Evolutionary conservation across 768 basidiomycete genomes (phyloP).

Genomic region (Stropharia rugosoannulata): DNA sequence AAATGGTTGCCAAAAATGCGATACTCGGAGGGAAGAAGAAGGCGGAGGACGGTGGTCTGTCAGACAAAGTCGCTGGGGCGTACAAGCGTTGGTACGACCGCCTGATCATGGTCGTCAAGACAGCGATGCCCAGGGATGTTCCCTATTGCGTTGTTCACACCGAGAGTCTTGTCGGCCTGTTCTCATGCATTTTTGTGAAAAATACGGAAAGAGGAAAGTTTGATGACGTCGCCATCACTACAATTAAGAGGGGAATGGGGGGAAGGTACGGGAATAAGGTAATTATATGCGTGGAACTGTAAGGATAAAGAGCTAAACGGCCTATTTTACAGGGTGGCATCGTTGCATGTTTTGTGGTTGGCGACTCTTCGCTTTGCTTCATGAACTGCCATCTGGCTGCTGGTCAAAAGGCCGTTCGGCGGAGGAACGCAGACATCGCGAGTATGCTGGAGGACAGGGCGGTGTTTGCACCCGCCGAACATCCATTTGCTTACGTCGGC

Average conservation of each 20-base stretch:
- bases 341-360: slow-evolving; percentile 84
- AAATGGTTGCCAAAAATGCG: slow-evolving; percentile 90
- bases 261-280: slow-evolving; percentile 97
- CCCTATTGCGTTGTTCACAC: slow-evolving; percentile 80
- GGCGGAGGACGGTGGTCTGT: slow-evolving; percentile 50
- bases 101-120: slow-evolving; percentile 67
- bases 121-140: slow-evolving; percentile 69
- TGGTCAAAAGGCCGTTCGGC: slow-evolving; percentile 79
- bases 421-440: slow-evolving; percentile 85
- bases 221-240: slow-evolving; percentile 71
- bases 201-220: slow-evolving; percentile 57
- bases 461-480: slow-evolving; percentile 58
- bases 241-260: slow-evolving; percentile 89
- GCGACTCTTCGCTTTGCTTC: slow-evolving; percentile 91
- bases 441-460: slow-evolving; percentile 82
- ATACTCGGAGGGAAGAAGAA: slow-evolving; percentile 76
- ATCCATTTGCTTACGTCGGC: slow-evolving; percentile 71
- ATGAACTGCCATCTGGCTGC: slow-evolving; percentile 98
- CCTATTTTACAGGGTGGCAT: slow-evolving; percentile 70
- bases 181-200: slow-evolving; percentile 77
- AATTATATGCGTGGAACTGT: slow-evolving; percentile 13
- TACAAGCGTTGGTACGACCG: slow-evolving; percentile 91
- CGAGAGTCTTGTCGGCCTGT: slow-evolving; percentile 89
- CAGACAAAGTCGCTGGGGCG: slow-evolving; percentile 82
- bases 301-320: background rate